Percentiles rank a stretch among this genome's conserved stretches.
Conservation (phyloP, 139 green algal species). For the Edaphochlamys debaryana region DNA sequence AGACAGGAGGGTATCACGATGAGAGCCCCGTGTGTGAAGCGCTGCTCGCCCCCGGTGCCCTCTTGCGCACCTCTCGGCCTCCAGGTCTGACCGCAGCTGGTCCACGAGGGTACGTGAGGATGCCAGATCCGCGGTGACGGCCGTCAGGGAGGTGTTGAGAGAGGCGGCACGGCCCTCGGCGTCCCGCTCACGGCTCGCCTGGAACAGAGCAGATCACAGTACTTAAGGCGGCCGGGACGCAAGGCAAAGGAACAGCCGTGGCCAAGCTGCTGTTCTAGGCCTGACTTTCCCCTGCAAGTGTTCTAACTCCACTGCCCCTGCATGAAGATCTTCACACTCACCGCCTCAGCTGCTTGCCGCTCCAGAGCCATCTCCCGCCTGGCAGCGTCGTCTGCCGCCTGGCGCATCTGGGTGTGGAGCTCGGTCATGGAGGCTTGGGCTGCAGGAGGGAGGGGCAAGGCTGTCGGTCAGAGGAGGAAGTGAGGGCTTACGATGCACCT, state of each 20-base stretch:
- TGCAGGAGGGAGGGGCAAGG: background rate
- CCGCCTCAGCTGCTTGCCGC: background rate
- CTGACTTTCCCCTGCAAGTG: too few relatives aligned
- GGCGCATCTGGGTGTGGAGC: conserved; percentile 19
- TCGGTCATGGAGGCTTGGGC: background rate
- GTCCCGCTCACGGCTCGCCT: background rate
- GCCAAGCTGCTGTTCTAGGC: too few relatives aligned
- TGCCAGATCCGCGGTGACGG: background rate
- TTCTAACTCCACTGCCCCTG: too few relatives aligned
- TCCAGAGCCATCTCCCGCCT: background rate
- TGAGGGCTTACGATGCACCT: too few relatives aligned
- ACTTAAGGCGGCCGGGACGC: too few relatives aligned
- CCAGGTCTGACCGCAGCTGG: conserved; percentile 1
- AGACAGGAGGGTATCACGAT: too few relatives aligned
- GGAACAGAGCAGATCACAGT: background rate
- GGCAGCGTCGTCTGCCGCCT: background rate
- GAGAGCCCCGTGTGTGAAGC: background rate
- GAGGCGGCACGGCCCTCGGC: background rate
- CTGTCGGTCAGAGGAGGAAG: too few relatives aligned
- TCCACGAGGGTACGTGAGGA: background rate
- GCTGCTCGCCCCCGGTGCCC: background rate
- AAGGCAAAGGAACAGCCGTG: too few relatives aligned
- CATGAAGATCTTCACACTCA: too few relatives aligned
- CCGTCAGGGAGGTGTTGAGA: background rate
- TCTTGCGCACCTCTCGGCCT: conserved; percentile 16